A percentile compares a stretch with the other conserved stretches of the same genome.
These are phyloP conservation scores for Pedinophyceae sp. DNA, from an alignment of 139 green algal genomes.

Conservation along the genomic window DNA sequence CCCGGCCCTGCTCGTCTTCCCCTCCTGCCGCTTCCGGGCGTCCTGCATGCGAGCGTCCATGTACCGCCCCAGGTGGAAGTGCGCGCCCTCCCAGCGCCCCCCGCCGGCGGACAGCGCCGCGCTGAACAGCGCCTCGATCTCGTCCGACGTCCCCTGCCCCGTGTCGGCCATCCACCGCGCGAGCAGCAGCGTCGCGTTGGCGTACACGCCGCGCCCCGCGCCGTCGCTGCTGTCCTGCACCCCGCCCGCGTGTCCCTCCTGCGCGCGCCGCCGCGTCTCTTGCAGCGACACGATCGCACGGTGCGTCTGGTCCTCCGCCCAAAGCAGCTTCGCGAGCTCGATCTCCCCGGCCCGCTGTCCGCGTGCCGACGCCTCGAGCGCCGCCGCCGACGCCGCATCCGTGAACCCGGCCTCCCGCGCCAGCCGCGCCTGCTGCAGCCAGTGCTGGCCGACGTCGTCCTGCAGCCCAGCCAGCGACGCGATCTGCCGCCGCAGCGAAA, in stretches of 20 bases:
- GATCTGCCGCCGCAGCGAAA: conserved; percentile 60
- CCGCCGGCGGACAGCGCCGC: neutral
- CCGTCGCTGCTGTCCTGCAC: too few species aligned
- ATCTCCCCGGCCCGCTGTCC: conserved; percentile 31
- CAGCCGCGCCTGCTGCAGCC: conserved; percentile 70
- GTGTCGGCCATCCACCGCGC: conserved; percentile 56
- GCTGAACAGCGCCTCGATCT: conserved; percentile 25
- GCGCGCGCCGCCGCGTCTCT: conserved; percentile 4
- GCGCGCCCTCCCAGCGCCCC: conserved; percentile 49
- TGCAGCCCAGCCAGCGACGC: conserved; percentile 28
- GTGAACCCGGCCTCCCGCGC: conserved; percentile 55
- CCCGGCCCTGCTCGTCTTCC: conserved; percentile 11
- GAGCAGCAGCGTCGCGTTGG: conserved; percentile 46
- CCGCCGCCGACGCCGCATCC: conserved; percentile 59
- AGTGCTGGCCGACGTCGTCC: conserved; percentile 38
- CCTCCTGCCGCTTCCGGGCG: conserved; percentile 16
- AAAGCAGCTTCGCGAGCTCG: conserved; percentile 72
- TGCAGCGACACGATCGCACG: conserved; percentile 27
- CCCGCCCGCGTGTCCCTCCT: too few species aligned
- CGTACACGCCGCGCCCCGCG: conserved; percentile 9
- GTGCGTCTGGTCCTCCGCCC: conserved; percentile 44
- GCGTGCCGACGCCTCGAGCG: conserved; percentile 54
- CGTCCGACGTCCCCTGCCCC: conserved; percentile 47
- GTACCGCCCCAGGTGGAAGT: conserved; percentile 73
- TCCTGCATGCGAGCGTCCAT: conserved; percentile 64